Conservation (phyloP, 1,284 basidiomycete species). For the Irpex sp. region DNA sequence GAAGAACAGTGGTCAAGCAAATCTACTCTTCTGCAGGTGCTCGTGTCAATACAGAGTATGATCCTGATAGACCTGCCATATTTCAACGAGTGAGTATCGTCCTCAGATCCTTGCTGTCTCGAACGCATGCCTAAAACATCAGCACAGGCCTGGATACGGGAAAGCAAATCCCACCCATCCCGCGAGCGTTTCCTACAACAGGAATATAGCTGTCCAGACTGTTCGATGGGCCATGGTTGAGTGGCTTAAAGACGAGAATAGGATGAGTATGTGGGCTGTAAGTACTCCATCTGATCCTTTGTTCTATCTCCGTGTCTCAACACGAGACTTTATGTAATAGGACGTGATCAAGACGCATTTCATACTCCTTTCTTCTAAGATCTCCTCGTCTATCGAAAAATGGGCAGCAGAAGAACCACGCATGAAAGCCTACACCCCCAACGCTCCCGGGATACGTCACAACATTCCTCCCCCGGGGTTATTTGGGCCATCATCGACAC, state of each 20-base stretch:
- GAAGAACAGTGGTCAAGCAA: constrained; percentile 49
- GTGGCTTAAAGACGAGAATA: constrained; percentile 41
- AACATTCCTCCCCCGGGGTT: neutral
- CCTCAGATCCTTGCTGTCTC: neutral
- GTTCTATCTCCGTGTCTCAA: neutral
- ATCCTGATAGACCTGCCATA: constrained; percentile 50
- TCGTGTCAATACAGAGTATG: constrained; percentile 55
- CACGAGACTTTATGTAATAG: constrained; percentile 20
- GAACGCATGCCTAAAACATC: too few relatives aligned
- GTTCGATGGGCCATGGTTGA: constrained; percentile 46
- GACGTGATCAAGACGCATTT: constrained; percentile 48
- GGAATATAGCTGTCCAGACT: constrained; percentile 35
- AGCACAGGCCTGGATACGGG: constrained; percentile 40
- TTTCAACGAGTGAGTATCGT: constrained; percentile 45
- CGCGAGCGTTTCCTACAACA: constrained; percentile 41
- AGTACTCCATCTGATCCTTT: constrained; percentile 9
- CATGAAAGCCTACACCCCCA: constrained; percentile 19
- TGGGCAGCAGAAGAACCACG: constrained; percentile 31
- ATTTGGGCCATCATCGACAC: neutral
- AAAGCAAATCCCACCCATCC: constrained; percentile 29
- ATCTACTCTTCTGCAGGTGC: constrained; percentile 50
- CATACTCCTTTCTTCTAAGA: constrained; percentile 33
- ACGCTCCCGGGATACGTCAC: neutral
- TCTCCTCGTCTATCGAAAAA: constrained; percentile 34
- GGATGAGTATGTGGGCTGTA: constrained; percentile 42